Percentiles rank a stretch among this genome's conserved stretches.
These are phyloP conservation scores for Omphalotus guepiniiformis DNA, from an alignment of 768 basidiomycete species.

Conservation along the genomic window DNA sequence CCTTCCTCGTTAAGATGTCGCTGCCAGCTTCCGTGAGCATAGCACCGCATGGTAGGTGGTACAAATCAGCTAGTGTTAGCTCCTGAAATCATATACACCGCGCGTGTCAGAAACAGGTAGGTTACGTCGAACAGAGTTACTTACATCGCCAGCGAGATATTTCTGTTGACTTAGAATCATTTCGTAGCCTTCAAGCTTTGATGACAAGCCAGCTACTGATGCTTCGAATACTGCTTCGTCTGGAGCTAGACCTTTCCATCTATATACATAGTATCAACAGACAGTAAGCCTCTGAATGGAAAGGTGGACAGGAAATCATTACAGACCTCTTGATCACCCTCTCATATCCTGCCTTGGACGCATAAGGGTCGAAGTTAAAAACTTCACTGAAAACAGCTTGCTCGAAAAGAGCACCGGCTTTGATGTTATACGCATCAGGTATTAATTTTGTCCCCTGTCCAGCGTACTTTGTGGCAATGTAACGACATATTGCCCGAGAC, in stretches of 20 bases:
- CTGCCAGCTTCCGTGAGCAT: conserved; percentile 12
- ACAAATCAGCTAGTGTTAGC: conserved; percentile 49
- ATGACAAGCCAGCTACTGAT: conserved; percentile 26
- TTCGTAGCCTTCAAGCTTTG: conserved; percentile 49
- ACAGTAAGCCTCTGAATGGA: neutral
- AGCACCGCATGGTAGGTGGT: conserved; percentile 37
- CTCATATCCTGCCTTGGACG: conserved; percentile 37
- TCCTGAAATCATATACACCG: conserved; percentile 6
- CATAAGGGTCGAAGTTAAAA: conserved; percentile 44
- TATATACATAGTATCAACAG: conserved; percentile 12
- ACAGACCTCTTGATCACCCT: conserved; percentile 49
- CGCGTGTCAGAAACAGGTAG: neutral
- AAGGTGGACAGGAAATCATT: neutral
- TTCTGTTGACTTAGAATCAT: conserved; percentile 45
- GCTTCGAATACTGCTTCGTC: conserved; percentile 26
- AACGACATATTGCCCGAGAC: conserved; percentile 57
- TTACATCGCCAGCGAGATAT: conserved; percentile 55
- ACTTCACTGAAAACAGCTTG: conserved; percentile 49
- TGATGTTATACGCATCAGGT: conserved; percentile 38
- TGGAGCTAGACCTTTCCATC: conserved; percentile 25
- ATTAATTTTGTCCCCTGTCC: conserved; percentile 46
- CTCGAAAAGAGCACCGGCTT: conserved; percentile 38
- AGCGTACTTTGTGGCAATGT: conserved; percentile 52
- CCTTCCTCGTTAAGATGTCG: conserved; percentile 18
- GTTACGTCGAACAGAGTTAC: conserved; percentile 17